Evolutionary conservation across 2,329 filamentous ascomycete species (phyloP).

Genomic region (Aspergillus alliaceus): DNA sequence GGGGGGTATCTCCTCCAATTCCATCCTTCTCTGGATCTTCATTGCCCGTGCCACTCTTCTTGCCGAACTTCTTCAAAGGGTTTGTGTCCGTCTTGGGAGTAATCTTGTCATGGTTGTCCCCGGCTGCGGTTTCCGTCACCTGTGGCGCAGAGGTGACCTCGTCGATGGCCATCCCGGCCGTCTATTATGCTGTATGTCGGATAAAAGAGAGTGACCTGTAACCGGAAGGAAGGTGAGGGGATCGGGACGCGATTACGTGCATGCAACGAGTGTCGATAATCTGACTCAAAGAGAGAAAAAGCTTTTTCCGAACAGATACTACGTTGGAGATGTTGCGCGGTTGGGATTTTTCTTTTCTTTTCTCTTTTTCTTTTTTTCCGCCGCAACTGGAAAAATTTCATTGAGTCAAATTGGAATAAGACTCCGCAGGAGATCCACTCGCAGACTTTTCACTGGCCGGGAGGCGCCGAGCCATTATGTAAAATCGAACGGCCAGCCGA

Average conservation of each 20-base stretch:
- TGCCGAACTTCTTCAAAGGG: background rate
- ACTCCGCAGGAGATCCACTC: background rate
- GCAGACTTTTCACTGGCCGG: background rate
- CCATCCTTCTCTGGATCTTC: background rate
- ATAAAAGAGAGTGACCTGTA: background rate
- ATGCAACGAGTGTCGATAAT: background rate
- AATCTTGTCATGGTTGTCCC: background rate
- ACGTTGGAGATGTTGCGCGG: background rate
- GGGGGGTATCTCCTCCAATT: background rate
- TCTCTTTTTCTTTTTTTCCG: constrained; percentile 12
- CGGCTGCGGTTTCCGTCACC: background rate
- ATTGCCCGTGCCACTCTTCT: background rate
- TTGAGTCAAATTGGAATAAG: background rate
- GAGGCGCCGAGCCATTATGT: background rate
- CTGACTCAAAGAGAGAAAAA: background rate
- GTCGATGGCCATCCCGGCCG: constrained; percentile 5
- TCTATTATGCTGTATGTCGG: background rate
- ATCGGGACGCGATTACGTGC: background rate
- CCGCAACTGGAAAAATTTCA: background rate
- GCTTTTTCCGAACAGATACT: background rate
- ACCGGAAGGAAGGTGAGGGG: background rate
- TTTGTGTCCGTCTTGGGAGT: background rate
- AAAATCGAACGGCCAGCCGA: background rate
- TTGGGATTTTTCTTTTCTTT: background rate
- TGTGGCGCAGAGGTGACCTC: constrained; percentile 6